Base-by-base conservation (phyloP, 805 yeast genomes). In the Pichia scutulata region DNA sequence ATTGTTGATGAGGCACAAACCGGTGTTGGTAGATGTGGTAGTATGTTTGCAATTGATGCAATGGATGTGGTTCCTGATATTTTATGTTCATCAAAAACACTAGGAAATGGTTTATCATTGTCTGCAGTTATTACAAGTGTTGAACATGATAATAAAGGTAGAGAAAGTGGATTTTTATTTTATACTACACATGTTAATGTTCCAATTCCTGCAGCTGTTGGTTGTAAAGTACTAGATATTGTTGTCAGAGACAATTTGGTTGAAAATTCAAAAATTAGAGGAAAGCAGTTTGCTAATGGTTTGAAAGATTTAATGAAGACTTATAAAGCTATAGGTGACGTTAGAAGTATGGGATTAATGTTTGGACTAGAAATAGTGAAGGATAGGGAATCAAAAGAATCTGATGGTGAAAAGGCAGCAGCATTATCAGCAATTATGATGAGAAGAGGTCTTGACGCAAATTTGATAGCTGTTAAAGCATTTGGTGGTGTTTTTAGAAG, bases 1-100 rank as follows among this genome's bases (percentile, higher is more conserved):
- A 76, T 76, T 54, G 75, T 76, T 6, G 81, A 76, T 55, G 81
- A 76, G 61, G 80, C 77, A 30, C 80, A 75, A 59, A 75, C 80
- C 14, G 80, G 80, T 19, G 75, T 76, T 36, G 81, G 79, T 46
- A 77, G 80, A 48, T 69, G 73, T 41, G 81, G 81, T 42, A 71
- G 72, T 53, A 71, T 76, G 64, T 76, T 68, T 52, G 70, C 69
- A 1, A 62, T 57, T 47, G 68, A 65, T 50, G 59, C 56, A 21
- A 60, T 55, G 23, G 64, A 60, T 7, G 58, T 66, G 23, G 63
- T 59, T 13, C 71, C 71, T 2, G 70, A 68, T 52, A 66, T 68
- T 33, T 47, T 62, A 18, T 58, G 63, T 21, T 55, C 57, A 23
- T 62, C 68, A n/a, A 68, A 67, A 48, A 63, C 70, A 18, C 49